Evolutionary conservation across 2,329 filamentous ascomycete species (phyloP).

Genomic region (Epichloe bromicola): DNA sequence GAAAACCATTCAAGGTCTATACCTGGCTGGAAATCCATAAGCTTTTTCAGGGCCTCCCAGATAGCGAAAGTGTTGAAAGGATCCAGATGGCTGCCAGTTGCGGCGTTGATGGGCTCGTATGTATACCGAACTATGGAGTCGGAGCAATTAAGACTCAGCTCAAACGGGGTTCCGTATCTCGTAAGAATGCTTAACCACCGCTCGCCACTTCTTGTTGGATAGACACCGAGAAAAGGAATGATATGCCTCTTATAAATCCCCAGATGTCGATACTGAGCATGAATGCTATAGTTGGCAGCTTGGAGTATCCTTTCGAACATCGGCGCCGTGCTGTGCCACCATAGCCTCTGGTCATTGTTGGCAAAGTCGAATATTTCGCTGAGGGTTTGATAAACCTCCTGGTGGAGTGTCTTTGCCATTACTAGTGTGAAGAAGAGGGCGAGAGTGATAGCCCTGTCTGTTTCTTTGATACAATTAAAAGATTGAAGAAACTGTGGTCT

Average conservation of each 20-base stretch:
- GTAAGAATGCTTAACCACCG: neutral
- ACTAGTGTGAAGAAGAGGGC: too few relatives aligned
- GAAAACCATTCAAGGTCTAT: neutral
- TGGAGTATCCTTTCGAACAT: neutral
- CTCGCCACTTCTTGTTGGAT: neutral
- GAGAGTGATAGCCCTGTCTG: too few relatives aligned
- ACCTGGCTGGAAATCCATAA: neutral
- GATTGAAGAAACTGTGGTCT: too few relatives aligned
- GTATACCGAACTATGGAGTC: constrained; percentile 1
- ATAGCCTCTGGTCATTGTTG: neutral
- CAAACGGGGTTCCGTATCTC: neutral
- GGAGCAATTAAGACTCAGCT: constrained; percentile 1
- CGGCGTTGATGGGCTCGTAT: neutral
- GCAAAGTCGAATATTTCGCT: neutral
- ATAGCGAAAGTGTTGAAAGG: too few relatives aligned
- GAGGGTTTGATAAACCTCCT: neutral
- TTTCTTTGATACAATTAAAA: too few relatives aligned
- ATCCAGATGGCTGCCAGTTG: neutral
- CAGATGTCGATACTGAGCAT: neutral
- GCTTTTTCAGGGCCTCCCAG: neutral
- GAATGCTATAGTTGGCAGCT: neutral
- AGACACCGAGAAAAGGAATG: neutral
- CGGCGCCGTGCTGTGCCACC: constrained; percentile 2
- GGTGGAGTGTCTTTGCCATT: too few relatives aligned
- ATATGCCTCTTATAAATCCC: neutral